Conservation (phyloP, 2,329 filamentous ascomycete species). For the Orbilia ellipsospora region DNA sequence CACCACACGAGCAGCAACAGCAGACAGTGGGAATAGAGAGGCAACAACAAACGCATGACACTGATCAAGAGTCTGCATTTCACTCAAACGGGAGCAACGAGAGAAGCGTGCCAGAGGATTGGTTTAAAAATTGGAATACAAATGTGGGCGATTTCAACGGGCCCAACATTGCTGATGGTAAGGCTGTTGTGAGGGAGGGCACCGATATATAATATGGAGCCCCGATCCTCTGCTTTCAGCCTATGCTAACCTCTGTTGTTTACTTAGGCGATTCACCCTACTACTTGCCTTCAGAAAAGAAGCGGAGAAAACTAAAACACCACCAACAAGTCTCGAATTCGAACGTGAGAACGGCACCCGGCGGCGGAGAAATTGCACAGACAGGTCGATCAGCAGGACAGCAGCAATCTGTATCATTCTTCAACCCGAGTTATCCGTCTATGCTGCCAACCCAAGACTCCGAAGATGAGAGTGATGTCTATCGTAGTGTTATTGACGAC, state of each 20-base stretch:
- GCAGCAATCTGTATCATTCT: slow-evolving; percentile 1
- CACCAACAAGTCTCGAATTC: slow-evolving; percentile 45
- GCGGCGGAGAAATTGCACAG: slow-evolving; percentile 2
- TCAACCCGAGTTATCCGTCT: slow-evolving; percentile 41
- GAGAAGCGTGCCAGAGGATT: slow-evolving; percentile 57
- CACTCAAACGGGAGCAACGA: slow-evolving; percentile 46
- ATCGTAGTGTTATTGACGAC: slow-evolving; percentile 85
- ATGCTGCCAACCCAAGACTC: slow-evolving; percentile 46
- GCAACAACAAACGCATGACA: slow-evolving; percentile 10
- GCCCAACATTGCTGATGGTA: slow-evolving; percentile 55
- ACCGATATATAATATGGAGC: slow-evolving; percentile 47
- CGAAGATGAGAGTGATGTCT: slow-evolving; percentile 71
- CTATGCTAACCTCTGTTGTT: slow-evolving; percentile 33
- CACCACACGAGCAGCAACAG: slow-evolving; percentile 12
- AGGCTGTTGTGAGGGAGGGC: slow-evolving; percentile 46
- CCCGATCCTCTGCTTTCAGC: slow-evolving; percentile 47
- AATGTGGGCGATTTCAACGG: slow-evolving; percentile 58
- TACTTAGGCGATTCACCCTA: slow-evolving; percentile 62
- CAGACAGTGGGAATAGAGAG: slow-evolving; percentile 2
- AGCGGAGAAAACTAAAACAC: slow-evolving; percentile 55
- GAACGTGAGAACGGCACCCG: slow-evolving; percentile 47
- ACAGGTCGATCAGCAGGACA: slow-evolving; percentile 14
- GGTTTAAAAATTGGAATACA: slow-evolving; percentile 59
- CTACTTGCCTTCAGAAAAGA: slow-evolving; percentile 59
- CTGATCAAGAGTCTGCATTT: slow-evolving; percentile 39